Conservation (phyloP, 768 basidiomycete species). For the Lentinula edodes region DNA sequence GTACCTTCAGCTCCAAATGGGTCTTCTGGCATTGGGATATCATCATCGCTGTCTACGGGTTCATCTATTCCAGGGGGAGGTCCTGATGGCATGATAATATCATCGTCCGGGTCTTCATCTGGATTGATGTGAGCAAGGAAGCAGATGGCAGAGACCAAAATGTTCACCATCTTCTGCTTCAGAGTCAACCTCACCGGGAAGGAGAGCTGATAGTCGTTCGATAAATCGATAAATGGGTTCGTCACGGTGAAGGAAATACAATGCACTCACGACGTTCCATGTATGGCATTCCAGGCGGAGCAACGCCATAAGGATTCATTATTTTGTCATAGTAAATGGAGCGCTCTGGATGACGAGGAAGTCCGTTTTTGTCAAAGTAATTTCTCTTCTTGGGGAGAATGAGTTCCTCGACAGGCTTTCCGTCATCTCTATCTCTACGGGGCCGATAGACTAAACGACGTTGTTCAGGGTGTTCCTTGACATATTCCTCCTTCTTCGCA, state of each 20-base stretch:
- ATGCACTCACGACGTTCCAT: conserved; percentile 67
- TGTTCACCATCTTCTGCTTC: conserved; percentile 51
- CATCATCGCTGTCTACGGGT: conserved; percentile 63
- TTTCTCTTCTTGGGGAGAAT: conserved; percentile 47
- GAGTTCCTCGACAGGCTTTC: conserved; percentile 35
- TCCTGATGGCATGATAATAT: conserved; percentile 60
- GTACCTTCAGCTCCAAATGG: conserved; percentile 45
- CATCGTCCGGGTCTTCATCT: conserved; percentile 55
- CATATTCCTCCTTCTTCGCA: conserved; percentile 87
- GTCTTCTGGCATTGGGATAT: conserved; percentile 85
- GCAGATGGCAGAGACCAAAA: background rate
- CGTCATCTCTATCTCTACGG: conserved; percentile 38
- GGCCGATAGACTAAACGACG: conserved; percentile 74
- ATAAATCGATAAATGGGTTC: background rate
- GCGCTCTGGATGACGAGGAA: conserved; percentile 85
- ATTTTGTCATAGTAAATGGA: conserved; percentile 91
- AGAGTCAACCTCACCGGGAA: conserved; percentile 57
- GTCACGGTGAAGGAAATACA: background rate
- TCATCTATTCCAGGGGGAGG: conserved; percentile 51
- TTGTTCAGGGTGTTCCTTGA: conserved; percentile 91
- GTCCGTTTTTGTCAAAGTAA: conserved; percentile 76
- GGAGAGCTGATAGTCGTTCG: conserved; percentile 36
- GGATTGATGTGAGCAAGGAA: conserved; percentile 4
- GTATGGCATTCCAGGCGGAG: conserved; percentile 98
- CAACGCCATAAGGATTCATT: conserved; percentile 90